Evolutionary conservation across 495 filamentous ascomycete genomes (phyloP), one percentile per base, ranked within the genome.

Genomic region (Penicillium coffeae): DNA sequence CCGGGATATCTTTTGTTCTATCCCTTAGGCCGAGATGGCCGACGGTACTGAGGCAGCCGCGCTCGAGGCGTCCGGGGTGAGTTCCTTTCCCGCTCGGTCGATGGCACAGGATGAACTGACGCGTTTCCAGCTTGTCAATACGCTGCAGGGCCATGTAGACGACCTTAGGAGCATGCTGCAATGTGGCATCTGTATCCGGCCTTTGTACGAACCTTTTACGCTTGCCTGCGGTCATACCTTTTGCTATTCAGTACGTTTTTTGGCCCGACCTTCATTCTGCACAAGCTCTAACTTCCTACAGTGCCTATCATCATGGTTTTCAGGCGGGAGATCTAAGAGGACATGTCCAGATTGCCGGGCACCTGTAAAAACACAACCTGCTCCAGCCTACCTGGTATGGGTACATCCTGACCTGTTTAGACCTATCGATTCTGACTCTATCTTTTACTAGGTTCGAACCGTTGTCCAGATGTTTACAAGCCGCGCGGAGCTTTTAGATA

Each of bases 141-240:
- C 70, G 3, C 58, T 80, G 14, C 74, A 80, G 53, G 68, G 67
- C 3, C 74, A 77, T 55, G 58, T 80, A 10, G 72, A 78, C 46
- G 74, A 76, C 47, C 64, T 80, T 38, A 66, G 77, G 33, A 55
- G 47, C 18, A 59, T 77, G 10, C 43, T 86, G 53, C 82, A 79
- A 42, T 89, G 85, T 64, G 81, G 83, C 42, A 83, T 89, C 42
- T 89, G 85, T 52, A 76, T 84, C 32, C 73, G 80, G 16, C 76
- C 85, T 22, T 69, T 89, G 10, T 88, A 86, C 67, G 85, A 89
- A 55, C 85, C 85, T 7, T 89, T 83, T 62, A 84, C 77, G 15
- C 76, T 86, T 34, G 75, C 79, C 34, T 89, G 85, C 54, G 85
- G 85, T 1, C 85, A 89, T 65, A 86, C 85, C 3, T 89, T 86